These are phyloP conservation scores for Phytopythium montanum DNA, from an alignment of 352 stramenopile genomes.

Conservation along the genomic window DNA sequence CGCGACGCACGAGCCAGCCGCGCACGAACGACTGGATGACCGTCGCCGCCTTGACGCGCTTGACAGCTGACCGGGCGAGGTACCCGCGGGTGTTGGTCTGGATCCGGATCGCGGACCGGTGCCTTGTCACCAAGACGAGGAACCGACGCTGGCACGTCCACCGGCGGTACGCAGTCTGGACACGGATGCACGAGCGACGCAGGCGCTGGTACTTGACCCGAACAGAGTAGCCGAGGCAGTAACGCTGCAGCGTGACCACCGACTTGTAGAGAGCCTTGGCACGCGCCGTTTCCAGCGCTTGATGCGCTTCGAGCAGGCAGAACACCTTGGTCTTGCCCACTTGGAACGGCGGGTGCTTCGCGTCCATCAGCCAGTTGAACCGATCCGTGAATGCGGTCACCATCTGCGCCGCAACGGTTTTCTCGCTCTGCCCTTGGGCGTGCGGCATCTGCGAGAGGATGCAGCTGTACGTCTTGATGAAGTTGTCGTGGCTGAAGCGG, in stretches of 20 bases:
- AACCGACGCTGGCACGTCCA: constrained; percentile 44
- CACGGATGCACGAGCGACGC: constrained; percentile 38
- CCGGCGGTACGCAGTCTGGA: constrained; percentile 57
- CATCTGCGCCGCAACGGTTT: constrained; percentile 47
- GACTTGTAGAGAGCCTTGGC: constrained; percentile 67
- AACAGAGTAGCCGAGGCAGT: constrained; percentile 59
- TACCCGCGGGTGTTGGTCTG: constrained; percentile 50
- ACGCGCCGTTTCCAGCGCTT: constrained; percentile 55
- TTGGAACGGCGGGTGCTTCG: constrained; percentile 63
- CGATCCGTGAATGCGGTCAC: constrained; percentile 33
- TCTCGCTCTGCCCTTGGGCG: constrained; percentile 35
- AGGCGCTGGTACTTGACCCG: constrained; percentile 44
- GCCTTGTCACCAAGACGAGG: constrained; percentile 25
- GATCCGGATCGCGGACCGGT: constrained; percentile 45
- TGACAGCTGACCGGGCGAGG: constrained; percentile 35
- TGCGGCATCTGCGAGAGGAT: constrained; percentile 50
- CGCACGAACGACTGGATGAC: constrained; percentile 79
- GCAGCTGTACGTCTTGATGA: constrained; percentile 84
- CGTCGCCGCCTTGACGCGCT: constrained; percentile 38
- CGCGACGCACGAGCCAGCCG: constrained; percentile 75
- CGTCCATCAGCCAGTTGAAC: constrained; percentile 30
- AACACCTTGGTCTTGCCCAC: constrained; percentile 86
- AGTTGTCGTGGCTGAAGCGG: constrained; percentile 91
- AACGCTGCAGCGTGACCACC: constrained; percentile 70
- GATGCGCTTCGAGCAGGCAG: constrained; percentile 61